Evolutionary conservation across 2,329 filamentous ascomycete genomes (phyloP).

Genomic region (Xylaria hypoxylon): DNA sequence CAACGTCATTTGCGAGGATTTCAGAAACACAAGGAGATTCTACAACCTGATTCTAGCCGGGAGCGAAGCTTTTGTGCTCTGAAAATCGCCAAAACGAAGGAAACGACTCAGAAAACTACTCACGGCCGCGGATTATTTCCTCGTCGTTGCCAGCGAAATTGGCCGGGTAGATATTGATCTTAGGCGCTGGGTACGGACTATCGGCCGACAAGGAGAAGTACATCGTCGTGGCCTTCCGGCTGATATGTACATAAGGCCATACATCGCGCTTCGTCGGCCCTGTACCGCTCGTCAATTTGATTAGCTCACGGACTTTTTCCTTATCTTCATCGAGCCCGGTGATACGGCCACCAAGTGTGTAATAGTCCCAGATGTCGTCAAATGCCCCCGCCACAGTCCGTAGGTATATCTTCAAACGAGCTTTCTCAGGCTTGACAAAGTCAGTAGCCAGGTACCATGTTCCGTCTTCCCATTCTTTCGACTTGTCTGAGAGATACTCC

Average conservation of each 20-base stretch:
- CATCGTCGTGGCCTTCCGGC: background rate
- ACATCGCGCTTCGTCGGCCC: background rate
- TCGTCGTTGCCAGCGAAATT: background rate
- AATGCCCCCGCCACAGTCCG: background rate
- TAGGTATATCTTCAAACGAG: background rate
- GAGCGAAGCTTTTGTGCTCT: too few relatives aligned
- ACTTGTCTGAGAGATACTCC: constrained; percentile 1
- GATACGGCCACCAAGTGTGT: background rate
- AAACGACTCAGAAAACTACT: background rate
- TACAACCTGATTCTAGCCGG: too few relatives aligned
- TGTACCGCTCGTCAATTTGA: background rate
- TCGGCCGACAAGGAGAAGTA: background rate
- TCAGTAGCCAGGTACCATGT: background rate
- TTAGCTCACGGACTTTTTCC: background rate
- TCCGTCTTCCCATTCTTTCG: background rate
- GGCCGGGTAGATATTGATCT: constrained; percentile 1
- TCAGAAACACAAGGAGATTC: too few relatives aligned
- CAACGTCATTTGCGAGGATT: too few relatives aligned
- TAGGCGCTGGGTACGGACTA: background rate
- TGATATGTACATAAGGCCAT: background rate
- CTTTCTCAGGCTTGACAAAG: background rate
- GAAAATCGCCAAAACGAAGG: too few relatives aligned
- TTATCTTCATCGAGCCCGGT: background rate
- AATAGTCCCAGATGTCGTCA: background rate
- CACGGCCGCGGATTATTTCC: background rate